A percentile compares a stretch with the other conserved stretches of the same genome.
These are phyloP conservation scores for Orychophragmus violaceus DNA, from an alignment of 345 rosid genomes.

Conservation along the genomic window DNA sequence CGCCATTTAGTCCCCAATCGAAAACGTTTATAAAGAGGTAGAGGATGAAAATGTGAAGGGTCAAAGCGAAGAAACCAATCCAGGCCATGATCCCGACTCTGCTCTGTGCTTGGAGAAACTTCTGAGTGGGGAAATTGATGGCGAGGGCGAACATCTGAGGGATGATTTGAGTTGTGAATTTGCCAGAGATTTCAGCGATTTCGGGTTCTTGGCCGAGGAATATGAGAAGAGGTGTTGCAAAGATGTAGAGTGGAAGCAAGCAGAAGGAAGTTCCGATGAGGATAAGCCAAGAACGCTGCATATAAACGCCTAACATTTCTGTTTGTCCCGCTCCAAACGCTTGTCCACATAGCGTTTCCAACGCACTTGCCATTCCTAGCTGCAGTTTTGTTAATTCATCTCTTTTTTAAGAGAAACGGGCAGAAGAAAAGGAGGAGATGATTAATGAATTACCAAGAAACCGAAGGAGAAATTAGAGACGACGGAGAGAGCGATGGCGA, in stretches of 20 bases:
- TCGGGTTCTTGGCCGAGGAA: conserved; percentile 63
- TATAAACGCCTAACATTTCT: conserved; percentile 72
- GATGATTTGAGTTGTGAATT: conserved; percentile 57
- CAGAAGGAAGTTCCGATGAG: conserved; percentile 54
- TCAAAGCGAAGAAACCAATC: conserved; percentile 65
- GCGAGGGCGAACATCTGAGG: conserved; percentile 94
- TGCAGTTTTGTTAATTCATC: conserved; percentile 15
- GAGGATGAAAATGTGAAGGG: conserved; percentile 42
- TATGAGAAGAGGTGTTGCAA: conserved; percentile 64
- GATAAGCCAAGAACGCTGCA: conserved; percentile 91
- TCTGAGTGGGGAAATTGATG: conserved; percentile 75
- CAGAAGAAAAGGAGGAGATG: not conserved
- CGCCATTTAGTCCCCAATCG: conserved; percentile 74
- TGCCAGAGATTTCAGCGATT: conserved; percentile 73
- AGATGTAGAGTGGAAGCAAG: conserved; percentile 65
- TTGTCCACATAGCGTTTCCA: conserved; percentile 91
- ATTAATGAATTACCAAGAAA: conserved; percentile 48
- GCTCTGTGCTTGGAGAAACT: conserved; percentile 89
- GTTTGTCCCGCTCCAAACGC: conserved; percentile 92
- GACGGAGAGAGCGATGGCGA: conserved; percentile 81
- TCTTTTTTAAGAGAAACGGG: not conserved
- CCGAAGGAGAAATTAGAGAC: conserved; percentile 88
- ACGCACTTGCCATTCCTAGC: conserved; percentile 98
- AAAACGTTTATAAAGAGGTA: conserved; percentile 54
- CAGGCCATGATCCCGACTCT: conserved; percentile 69